Conservation (phyloP, 148 eudicot species). For the Tetragonia tetragonoides region DNA sequence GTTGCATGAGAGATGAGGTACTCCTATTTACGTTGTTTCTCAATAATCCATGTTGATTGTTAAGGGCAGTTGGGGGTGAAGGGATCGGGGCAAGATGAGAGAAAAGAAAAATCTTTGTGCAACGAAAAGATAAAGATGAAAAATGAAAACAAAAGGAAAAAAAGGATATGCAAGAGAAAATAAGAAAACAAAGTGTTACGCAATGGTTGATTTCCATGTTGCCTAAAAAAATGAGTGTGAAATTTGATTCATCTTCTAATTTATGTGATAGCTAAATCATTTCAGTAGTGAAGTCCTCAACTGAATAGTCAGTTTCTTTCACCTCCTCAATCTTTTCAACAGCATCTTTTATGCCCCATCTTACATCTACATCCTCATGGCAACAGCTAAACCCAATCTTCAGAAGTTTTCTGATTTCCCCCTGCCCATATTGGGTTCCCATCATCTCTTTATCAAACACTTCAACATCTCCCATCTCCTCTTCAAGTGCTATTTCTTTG, state of each 20-base stretch:
- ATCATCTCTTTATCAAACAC: constrained; percentile 57
- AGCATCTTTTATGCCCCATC: constrained; percentile 50
- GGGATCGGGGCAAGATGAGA: background rate
- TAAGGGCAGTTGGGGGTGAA: background rate
- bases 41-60: background rate
- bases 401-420: constrained; percentile 52
- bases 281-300: background rate
- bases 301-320: constrained; percentile 26
- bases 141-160: background rate
- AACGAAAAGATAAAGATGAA: background rate
- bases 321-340: constrained; percentile 46
- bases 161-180: background rate
- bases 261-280: constrained; percentile 9
- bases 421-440: constrained; percentile 21
- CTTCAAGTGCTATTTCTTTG: constrained; percentile 25
- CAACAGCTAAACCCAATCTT: constrained; percentile 54
- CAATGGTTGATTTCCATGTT: background rate
- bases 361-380: constrained; percentile 51
- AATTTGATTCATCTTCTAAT: constrained; percentile 10
- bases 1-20: no score
- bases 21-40: background rate
- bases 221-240: background rate
- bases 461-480: constrained; percentile 20
- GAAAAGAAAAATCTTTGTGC: background rate
- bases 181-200: background rate